These are phyloP conservation scores for Pterocarpus santalinus DNA, from an alignment of 306 rosid species.

Conservation along the genomic window DNA sequence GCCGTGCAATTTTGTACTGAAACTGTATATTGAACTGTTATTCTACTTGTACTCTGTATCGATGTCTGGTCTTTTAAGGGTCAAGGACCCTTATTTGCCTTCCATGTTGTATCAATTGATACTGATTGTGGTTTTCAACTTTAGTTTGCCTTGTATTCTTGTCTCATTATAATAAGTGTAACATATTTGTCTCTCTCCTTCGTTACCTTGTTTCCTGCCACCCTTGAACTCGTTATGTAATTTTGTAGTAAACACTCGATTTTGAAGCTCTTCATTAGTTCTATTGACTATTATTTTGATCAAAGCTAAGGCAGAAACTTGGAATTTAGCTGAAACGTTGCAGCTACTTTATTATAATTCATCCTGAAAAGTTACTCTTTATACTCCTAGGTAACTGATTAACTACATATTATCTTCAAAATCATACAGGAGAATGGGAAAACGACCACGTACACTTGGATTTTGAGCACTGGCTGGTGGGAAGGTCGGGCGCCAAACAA, in stretches of 20 bases:
- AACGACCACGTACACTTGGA: slow-evolving; percentile 77
- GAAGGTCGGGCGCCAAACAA: slow-evolving; percentile 74
- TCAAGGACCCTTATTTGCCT: background rate
- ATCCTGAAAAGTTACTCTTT: slow-evolving; percentile 9
- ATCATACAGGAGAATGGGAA: slow-evolving; percentile 83
- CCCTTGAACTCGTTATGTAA: background rate
- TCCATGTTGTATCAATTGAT: background rate
- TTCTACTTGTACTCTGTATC: background rate
- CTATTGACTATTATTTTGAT: too few species aligned
- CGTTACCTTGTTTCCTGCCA: background rate
- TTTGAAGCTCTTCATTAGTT: background rate
- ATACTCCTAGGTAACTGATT: slow-evolving; percentile 11
- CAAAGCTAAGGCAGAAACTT: too few species aligned
- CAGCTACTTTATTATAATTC: background rate
- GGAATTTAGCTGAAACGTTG: slow-evolving; percentile 24
- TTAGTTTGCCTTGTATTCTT: background rate
- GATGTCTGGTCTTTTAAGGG: background rate
- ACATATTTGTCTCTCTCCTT: background rate
- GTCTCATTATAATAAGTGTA: background rate
- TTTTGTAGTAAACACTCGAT: background rate
- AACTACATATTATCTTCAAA: slow-evolving; percentile 33
- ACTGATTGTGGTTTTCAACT: background rate
- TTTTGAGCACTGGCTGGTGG: slow-evolving; percentile 99
- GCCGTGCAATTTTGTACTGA: background rate
- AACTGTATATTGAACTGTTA: background rate